Evolutionary conservation across 306 rosid genomes (phyloP).

Genomic region (Hylodesmum podocarpum): DNA sequence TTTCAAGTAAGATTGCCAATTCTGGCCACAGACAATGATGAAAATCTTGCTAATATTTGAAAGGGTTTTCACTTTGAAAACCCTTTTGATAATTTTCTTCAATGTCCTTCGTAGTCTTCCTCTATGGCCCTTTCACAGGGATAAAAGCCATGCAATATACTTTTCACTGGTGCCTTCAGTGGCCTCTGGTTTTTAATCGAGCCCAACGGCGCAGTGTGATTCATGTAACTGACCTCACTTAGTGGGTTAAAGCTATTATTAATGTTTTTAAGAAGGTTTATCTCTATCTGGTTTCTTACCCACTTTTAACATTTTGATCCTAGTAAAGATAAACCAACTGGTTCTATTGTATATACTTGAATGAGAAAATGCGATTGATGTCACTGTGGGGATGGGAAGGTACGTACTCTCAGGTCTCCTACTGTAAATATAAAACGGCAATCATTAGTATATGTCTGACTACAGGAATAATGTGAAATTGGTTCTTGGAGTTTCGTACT

Average conservation of each 20-base stretch:
- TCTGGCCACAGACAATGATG: constrained; percentile 61
- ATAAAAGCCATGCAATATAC: background rate
- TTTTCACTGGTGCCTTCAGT: background rate
- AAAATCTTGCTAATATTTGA: constrained; percentile 13
- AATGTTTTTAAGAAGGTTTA: background rate
- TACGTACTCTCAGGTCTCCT: constrained; percentile 38
- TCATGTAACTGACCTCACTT: background rate
- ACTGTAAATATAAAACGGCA: constrained; percentile 62
- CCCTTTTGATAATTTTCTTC: background rate
- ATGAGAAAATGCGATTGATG: constrained; percentile 47
- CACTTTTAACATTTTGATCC: constrained; percentile 25
- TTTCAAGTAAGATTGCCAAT: constrained; percentile 52
- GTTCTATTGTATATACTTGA: constrained; percentile 49
- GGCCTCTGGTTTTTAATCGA: background rate
- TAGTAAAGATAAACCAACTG: constrained; percentile 43
- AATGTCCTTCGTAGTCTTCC: background rate
- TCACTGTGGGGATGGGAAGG: constrained; percentile 51
- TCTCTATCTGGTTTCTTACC: constrained; percentile 48
- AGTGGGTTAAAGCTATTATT: background rate
- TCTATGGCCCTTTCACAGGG: background rate
- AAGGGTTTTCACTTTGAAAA: constrained; percentile 22
- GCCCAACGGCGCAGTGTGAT: background rate
- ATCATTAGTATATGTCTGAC: constrained; percentile 43
- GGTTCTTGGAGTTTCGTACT: constrained; percentile 27
- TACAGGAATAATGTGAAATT: constrained; percentile 56